Base-by-base conservation (phyloP, 2,329 filamentous ascomycete species). In the Clathrospora elynae region DNA sequence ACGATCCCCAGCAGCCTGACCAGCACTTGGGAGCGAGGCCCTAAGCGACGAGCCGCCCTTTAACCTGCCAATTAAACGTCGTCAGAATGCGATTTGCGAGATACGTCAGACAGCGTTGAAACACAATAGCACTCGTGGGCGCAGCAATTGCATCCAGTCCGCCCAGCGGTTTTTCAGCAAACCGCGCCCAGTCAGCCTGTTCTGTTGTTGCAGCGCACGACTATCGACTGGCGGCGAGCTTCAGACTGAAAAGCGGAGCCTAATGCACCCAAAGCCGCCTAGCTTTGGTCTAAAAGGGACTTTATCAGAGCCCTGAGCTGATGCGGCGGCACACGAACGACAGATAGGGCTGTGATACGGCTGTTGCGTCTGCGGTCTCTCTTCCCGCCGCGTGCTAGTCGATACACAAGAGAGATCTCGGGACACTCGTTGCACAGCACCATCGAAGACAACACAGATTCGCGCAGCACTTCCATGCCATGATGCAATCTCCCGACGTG, bases 191-290 rank as follows among this genome's bases (percentile, higher is more conserved):
- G 29, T 26, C 37, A 48, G 39, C 39, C 18, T 17, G 22, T 14
- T 25, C 29, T 43, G 33, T 23, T 39, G 44, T 35, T 42, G 42
- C 47, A 49, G 38, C 45, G 24, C 32, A 34, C 26, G 16, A 32
- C 22, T 30, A 35, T 46, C 41, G 46, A 29, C 46, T 40, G 46
- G 48, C 46, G 30, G 38, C 39, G 44, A 28, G 25, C 43, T 39
- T 50, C 35, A 51, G 45, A 46, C 45, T 42, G 42, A 44, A 52
- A 48, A 53, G 45, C 50, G 52, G 51, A 41, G 42, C 42, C 45
- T 22, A 42, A 39, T 35, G 46, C 31, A 38, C 31, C 30, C 44
- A 42, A 35, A 34, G 23, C 38, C 24, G 36, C 29, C 41, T 53
- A 55, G 49, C 46, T 14, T 11, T 19, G 17, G 13, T 24, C 46